These are phyloP conservation scores for Ustanciosporium gigantosporum DNA, from an alignment of 1,284 basidiomycete species.

Conservation along the genomic window DNA sequence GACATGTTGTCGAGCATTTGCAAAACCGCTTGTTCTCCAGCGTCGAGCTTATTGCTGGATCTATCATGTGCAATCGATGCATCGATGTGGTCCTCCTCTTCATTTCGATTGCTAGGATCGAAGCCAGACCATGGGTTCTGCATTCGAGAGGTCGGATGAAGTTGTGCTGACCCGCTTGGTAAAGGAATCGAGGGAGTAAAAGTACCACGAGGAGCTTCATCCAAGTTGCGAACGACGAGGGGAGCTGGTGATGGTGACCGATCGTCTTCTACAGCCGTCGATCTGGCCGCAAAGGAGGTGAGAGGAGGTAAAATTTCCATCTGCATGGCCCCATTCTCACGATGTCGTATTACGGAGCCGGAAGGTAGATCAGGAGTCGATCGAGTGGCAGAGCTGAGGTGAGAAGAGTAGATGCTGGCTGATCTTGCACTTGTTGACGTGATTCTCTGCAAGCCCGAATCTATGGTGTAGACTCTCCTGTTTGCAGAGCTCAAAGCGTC, in stretches of 20 bases:
- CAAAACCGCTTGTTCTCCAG: constrained; percentile 38
- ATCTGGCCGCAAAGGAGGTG: constrained; percentile 8
- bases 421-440: constrained; percentile 5
- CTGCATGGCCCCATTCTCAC: constrained; percentile 20
- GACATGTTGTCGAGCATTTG: constrained; percentile 51
- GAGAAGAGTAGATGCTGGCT: constrained; percentile 26
- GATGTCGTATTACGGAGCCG: constrained; percentile 22
- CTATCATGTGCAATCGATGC: constrained; percentile 30
- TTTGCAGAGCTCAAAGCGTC: constrained; percentile 1
- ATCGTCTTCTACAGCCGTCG: neutral
- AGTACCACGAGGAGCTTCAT: constrained; percentile 37
- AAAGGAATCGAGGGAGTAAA: constrained; percentile 29
- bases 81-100: constrained; percentile 32
- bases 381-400: constrained; percentile 31
- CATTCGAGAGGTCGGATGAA: constrained; percentile 3
- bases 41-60: constrained; percentile 11
- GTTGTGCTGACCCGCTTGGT: constrained; percentile 10
- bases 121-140: constrained; percentile 27
- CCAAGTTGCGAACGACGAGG: constrained; percentile 41
- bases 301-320: constrained; percentile 16
- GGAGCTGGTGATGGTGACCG: constrained; percentile 3
- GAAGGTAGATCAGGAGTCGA: constrained; percentile 26
- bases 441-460: constrained; percentile 22
- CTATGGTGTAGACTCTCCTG: constrained; percentile 20
- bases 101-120: constrained; percentile 10